A percentile compares a stretch with the other conserved stretches of the same genome.
phyloP scores from a whole-genome alignment of 1,284 basidiomycete species.

The Ustilago crameri region DNA sequence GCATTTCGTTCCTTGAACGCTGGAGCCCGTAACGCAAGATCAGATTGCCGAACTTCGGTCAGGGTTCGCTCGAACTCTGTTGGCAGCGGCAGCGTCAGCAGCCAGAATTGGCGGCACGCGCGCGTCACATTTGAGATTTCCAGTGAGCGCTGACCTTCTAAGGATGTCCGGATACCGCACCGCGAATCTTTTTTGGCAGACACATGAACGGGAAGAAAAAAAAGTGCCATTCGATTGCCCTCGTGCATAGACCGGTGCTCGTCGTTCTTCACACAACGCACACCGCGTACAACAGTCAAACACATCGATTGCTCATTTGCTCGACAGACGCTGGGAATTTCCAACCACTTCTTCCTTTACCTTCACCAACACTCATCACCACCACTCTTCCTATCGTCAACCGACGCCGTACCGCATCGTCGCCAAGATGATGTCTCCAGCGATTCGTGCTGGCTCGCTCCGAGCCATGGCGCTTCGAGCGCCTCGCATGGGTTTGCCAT shows the following conservation, averaged over 20 bases:
- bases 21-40: slow-evolving; percentile 21
- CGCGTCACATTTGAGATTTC: no score
- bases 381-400: slow-evolving; percentile 6
- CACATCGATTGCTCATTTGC: neutral
- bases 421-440: slow-evolving; percentile 38
- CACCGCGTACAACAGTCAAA: no score
- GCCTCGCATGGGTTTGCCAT: slow-evolving; percentile 27
- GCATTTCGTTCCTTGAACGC: neutral
- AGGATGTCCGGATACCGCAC: neutral
- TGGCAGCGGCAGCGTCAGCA: no score
- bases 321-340: neutral
- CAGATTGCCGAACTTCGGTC: slow-evolving; percentile 32
- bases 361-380: slow-evolving; percentile 24
- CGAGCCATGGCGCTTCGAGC: slow-evolving; percentile 34
- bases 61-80: slow-evolving; percentile 27
- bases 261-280: slow-evolving; percentile 2
- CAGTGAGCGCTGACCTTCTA: neutral
- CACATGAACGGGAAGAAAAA: slow-evolving; percentile 1
- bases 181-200: neutral
- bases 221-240: neutral
- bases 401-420: slow-evolving; percentile 6
- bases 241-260: slow-evolving; percentile 3
- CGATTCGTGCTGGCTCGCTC: slow-evolving; percentile 42
- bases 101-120: no score
- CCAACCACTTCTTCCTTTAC: neutral